These are phyloP conservation scores for Pseudogymnoascus destructans DNA, from an alignment of 2,329 filamentous ascomycete genomes.

Conservation along the genomic window DNA sequence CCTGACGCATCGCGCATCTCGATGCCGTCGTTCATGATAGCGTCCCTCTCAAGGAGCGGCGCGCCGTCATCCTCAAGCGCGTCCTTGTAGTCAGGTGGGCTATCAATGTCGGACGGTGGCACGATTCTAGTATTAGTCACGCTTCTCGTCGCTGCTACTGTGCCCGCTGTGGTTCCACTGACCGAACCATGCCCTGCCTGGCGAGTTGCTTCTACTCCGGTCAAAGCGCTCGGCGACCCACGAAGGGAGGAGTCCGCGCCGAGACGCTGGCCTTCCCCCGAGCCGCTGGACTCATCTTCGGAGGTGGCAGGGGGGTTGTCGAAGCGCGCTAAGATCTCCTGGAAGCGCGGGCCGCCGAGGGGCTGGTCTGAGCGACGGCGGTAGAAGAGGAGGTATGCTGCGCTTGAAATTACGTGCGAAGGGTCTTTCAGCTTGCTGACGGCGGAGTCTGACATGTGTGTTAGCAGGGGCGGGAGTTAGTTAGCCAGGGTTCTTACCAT, in stretches of 20 bases:
- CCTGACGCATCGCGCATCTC: constrained; percentile 10
- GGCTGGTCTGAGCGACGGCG: constrained; percentile 65
- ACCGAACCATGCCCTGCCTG: constrained; percentile 46
- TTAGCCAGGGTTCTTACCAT: constrained; percentile 50
- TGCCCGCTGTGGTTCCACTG: constrained; percentile 20
- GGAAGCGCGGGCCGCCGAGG: constrained; percentile 66
- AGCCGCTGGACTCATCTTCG: constrained; percentile 33
- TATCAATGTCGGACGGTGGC: background rate
- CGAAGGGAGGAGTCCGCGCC: constrained; percentile 67
- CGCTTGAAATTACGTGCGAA: constrained; percentile 52
- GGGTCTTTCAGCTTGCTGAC: constrained; percentile 50
- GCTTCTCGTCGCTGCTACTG: constrained; percentile 7
- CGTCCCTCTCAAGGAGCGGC: constrained; percentile 12
- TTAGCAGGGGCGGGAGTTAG: constrained; percentile 29
- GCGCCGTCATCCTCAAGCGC: constrained; percentile 17
- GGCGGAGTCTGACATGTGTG: constrained; percentile 49
- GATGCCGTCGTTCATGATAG: constrained; percentile 16
- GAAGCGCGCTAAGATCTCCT: constrained; percentile 54
- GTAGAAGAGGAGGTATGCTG: constrained; percentile 92
- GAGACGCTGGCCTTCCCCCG: constrained; percentile 82
- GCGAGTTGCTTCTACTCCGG: constrained; percentile 64
- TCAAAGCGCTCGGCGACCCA: constrained; percentile 85
- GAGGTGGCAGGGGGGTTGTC: constrained; percentile 38
- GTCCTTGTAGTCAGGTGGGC: constrained; percentile 19
- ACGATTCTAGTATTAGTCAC: background rate